Evolutionary conservation across 1,139 yeast species (phyloP), one percentile per base, ranked within the genome.

Genomic region (Suhomyces ambrosiae): DNA sequence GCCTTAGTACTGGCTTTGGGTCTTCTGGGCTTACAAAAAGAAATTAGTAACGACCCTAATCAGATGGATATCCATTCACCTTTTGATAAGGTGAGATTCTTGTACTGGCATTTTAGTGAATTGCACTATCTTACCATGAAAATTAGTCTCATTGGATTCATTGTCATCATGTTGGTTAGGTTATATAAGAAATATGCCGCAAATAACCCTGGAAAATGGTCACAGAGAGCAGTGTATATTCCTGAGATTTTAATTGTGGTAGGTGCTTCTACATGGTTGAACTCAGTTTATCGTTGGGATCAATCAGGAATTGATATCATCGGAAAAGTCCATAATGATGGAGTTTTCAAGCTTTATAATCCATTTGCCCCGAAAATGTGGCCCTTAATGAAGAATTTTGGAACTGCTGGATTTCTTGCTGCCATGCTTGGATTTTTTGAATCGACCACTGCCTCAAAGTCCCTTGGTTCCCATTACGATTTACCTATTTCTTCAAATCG

Each of bases 381-480:
- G 52, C 56, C 59, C 3, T 60, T 68, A 41, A 68, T 72, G 52
- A 68, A 63, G 36, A 56, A 60, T 16, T 59, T 82, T 28, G 68
- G 78, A 42, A 67, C 80, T 3, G 71, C 83, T 0, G 81, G 87
- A 0, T 80, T 89, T 44, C 73, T 86, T 43, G 82, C 89, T 46
- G 95, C 97, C 0, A 79, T 89, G 60, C 66, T 92, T 27, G 98
- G 98, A 0, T 87, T 92, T 52, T 87, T 92, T 52, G 97, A 92
- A 58, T 84, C 96, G 4, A 86, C 97, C 0, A 89, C 96, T 0
- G 97, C 97, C 1, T 86, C 92, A 23, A 86, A 86, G 64, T 84
- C 86, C 7, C 70, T 75, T 40, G 96, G 81, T 43, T 82, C 84
- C 24, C 74, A 68, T 49, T 83, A 76, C 43, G 80, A 81, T 48